Percentiles rank a stretch among this genome's conserved stretches.
Evolutionary conservation across 352 stramenopile genomes (phyloP).

Genomic region (Globisporangium heterothallicum): DNA sequence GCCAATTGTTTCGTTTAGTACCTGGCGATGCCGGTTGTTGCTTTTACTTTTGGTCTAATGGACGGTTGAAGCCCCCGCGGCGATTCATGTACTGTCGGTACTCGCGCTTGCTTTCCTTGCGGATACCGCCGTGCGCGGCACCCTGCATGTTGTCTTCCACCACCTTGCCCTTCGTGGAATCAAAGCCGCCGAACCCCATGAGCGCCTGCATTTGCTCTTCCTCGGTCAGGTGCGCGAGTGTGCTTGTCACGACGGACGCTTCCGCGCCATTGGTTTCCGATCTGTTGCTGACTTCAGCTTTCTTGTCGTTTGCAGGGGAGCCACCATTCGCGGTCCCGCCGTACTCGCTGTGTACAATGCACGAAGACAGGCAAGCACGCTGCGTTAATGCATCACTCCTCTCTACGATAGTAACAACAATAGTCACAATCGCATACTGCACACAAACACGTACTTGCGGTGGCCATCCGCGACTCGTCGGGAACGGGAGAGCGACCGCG

Average conservation of each 20-base stretch:
- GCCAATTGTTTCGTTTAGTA: too few relatives aligned
- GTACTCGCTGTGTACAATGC: not conserved
- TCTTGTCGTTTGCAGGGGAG: conserved; percentile 5
- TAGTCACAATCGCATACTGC: not conserved
- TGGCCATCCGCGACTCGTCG: conserved; percentile 2
- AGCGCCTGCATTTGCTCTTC: conserved; percentile 84
- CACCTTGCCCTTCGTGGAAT: conserved; percentile 89
- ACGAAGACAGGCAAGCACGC: not conserved
- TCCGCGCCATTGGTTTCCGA: too few relatives aligned
- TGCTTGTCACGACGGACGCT: not conserved
- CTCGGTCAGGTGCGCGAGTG: conserved; percentile 36
- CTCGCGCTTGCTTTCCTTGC: conserved; percentile 90
- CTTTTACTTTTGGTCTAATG: conserved; percentile 79
- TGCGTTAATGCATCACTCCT: not conserved
- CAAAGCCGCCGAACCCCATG: conserved; percentile 89
- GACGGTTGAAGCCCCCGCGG: conserved; percentile 93
- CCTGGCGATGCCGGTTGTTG: too few relatives aligned
- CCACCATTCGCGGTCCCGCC: not conserved
- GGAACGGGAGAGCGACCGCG: conserved; percentile 17
- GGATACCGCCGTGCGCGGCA: conserved; percentile 70
- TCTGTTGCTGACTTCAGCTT: too few relatives aligned
- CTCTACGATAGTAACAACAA: too few relatives aligned
- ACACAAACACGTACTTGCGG: conserved; percentile 1
- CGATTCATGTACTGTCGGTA: conserved; percentile 98
- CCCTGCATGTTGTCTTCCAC: conserved; percentile 91